Conservation (phyloP, 1,139 yeast species). For the Tardiomyces depauwii region DNA sequence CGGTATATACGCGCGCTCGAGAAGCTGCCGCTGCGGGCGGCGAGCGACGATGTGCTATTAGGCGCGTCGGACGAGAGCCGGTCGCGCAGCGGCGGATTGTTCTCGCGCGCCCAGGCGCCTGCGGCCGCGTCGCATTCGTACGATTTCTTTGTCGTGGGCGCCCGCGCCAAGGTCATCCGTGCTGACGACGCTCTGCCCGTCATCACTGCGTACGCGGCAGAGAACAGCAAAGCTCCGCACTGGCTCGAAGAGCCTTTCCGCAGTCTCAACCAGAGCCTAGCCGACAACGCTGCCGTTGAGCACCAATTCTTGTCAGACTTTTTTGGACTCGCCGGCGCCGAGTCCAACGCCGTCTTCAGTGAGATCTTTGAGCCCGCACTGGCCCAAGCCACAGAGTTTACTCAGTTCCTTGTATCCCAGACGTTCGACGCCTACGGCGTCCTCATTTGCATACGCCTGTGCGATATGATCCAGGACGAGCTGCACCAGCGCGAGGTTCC, state of each 20-base stretch:
- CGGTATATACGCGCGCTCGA: conserved; percentile 67
- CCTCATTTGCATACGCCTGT: conserved; percentile 60
- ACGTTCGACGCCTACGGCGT: conserved; percentile 68
- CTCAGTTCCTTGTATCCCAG: conserved; percentile 35
- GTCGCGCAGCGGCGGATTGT: conserved; percentile 1
- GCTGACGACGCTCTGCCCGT: conserved; percentile 46
- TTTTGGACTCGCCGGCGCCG: conserved; percentile 41
- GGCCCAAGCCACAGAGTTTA: conserved; percentile 42
- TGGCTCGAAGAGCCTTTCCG: conserved; percentile 66
- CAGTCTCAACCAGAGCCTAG: conserved; percentile 60
- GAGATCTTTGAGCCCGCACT: conserved; percentile 40
- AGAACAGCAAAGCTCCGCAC: conserved; percentile 50
- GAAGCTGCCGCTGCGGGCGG: conserved; percentile 41
- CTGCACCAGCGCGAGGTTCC: conserved; percentile 60
- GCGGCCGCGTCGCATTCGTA: conserved; percentile 2
- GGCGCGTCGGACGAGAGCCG: conserved; percentile 28
- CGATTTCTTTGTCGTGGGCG: conserved; percentile 30
- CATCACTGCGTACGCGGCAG: conserved; percentile 79
- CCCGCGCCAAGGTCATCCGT: conserved; percentile 41
- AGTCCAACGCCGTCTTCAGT: conserved; percentile 33
- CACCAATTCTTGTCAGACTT: conserved; percentile 64
- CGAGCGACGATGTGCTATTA: conserved; percentile 43
- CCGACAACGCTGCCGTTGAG: conserved; percentile 73
- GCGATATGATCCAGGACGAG: conserved; percentile 52
- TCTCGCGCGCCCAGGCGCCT: conserved; percentile 2